Conservation (phyloP, 129 eudicot genomes). For the Gnaphalium uliginosum region DNA sequence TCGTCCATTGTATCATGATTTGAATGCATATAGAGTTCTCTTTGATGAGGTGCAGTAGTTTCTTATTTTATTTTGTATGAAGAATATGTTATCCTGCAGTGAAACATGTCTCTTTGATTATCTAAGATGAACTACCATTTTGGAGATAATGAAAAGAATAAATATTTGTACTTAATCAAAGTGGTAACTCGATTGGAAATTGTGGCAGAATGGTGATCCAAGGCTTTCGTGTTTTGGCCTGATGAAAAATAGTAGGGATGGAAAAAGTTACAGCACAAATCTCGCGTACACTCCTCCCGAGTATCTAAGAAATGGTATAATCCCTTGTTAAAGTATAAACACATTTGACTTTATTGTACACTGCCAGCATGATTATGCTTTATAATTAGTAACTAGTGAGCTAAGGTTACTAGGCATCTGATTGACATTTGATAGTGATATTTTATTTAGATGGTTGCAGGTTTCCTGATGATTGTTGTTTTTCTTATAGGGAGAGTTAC, state of each 20-base stretch:
- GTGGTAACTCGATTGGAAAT: constrained; percentile 19
- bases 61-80: background rate
- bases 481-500: constrained; percentile 74
- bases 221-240: constrained; percentile 90
- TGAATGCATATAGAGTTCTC: constrained; percentile 95
- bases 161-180: constrained; percentile 9
- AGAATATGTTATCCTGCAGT: background rate
- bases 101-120: constrained; percentile 1
- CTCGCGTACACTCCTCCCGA: constrained; percentile 97
- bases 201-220: constrained; percentile 87
- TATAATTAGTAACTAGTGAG: background rate
- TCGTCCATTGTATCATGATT: constrained; percentile 86
- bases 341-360: background rate
- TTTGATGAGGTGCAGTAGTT: constrained; percentile 71
- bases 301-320: constrained; percentile 81
- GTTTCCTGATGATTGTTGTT: background rate
- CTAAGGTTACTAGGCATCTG: background rate
- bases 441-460: background rate
- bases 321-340: background rate
- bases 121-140: background rate
- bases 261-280: constrained; percentile 94
- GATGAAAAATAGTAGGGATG: constrained; percentile 96
- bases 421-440: too few relatives aligned
- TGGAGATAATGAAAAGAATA: background rate
- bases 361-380: background rate